Conservation (phyloP, 1,139 yeast genomes). For the Citeromyces hawaiiensis region DNA sequence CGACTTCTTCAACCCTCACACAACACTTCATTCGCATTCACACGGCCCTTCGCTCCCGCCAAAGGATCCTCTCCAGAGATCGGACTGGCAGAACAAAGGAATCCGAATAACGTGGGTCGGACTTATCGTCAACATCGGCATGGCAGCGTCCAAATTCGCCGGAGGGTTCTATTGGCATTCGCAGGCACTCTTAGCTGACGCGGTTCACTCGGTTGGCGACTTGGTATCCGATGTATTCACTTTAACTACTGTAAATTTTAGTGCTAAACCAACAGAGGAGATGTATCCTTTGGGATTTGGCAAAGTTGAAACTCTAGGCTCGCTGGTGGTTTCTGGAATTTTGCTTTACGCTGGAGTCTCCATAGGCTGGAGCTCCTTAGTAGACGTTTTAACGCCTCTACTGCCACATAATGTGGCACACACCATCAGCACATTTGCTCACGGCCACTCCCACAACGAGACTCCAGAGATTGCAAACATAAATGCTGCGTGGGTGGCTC, state of each 20-base stretch:
- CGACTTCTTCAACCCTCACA: slow-evolving; percentile 17
- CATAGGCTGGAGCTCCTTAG: slow-evolving; percentile 79
- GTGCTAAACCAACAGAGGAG: slow-evolving; percentile 49
- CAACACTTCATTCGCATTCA: slow-evolving; percentile 16
- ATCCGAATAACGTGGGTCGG: slow-evolving; percentile 93
- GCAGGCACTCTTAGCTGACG: slow-evolving; percentile 87
- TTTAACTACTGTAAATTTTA: slow-evolving; percentile 74
- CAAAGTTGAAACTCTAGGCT: slow-evolving; percentile 83
- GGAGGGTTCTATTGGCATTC: slow-evolving; percentile 93
- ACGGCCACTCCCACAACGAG: slow-evolving; percentile 32
- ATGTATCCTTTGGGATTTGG: slow-evolving; percentile 85
- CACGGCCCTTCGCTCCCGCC: slow-evolving; percentile 22
- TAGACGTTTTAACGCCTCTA: slow-evolving; percentile 56
- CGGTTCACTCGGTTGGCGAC: slow-evolving; percentile 85
- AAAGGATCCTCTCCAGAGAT: slow-evolving; percentile 16
- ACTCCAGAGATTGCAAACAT: slow-evolving; percentile 44
- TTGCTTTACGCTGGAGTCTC: slow-evolving; percentile 79
- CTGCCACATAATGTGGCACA: slow-evolving; percentile 44
- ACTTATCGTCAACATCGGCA: slow-evolving; percentile 62
- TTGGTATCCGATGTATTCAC: slow-evolving; percentile 83
- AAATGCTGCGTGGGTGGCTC: slow-evolving; percentile 94
- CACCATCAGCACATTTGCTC: slow-evolving; percentile 27
- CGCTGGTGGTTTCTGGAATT: slow-evolving; percentile 74
- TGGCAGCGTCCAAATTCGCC: slow-evolving; percentile 76
- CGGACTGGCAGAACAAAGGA: slow-evolving; percentile 51